Percentiles rank a stretch among this genome's conserved stretches.
These are phyloP conservation scores for Fusarium veterinarium DNA, from an alignment of 2,329 filamentous ascomycete genomes.

Conservation along the genomic window DNA sequence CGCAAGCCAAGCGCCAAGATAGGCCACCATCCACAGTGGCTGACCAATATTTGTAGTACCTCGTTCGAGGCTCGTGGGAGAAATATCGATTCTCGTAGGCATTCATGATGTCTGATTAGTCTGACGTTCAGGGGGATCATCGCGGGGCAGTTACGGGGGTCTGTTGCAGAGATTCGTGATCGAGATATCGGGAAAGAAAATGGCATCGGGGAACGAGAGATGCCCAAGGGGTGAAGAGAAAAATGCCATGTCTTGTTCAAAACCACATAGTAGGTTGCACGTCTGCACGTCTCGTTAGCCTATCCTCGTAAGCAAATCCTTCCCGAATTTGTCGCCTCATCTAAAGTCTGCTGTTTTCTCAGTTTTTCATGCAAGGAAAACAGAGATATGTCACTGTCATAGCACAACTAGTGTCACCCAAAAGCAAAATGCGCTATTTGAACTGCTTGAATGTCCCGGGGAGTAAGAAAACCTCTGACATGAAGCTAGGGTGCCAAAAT, in stretches of 20 bases:
- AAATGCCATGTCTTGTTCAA: not conserved
- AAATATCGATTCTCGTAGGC: constrained; percentile 8
- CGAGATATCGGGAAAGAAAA: not conserved
- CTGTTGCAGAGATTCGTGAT: not conserved
- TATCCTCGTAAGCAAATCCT: not conserved
- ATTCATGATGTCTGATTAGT: constrained; percentile 15
- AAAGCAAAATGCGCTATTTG: not conserved
- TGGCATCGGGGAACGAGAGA: not conserved
- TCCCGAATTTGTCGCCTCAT: not conserved
- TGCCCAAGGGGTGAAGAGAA: not conserved
- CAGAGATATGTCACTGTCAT: not conserved
- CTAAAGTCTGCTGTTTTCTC: not conserved
- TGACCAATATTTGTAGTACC: constrained; percentile 12
- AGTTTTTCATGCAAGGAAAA: not conserved
- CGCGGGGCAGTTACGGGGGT: constrained; percentile 4
- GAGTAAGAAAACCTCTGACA: not conserved
- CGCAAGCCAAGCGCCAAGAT: constrained; percentile 2
- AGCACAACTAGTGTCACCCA: not conserved
- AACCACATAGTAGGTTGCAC: not conserved
- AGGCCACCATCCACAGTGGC: constrained; percentile 10
- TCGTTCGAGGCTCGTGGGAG: constrained; percentile 9
- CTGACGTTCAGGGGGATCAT: constrained; percentile 32
- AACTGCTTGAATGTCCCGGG: not conserved
- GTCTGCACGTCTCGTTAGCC: constrained; percentile 4
- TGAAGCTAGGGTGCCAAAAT: not conserved